phyloP scores from a whole-genome alignment of 331 rosid species.

The Rosa hybrid region DNA sequence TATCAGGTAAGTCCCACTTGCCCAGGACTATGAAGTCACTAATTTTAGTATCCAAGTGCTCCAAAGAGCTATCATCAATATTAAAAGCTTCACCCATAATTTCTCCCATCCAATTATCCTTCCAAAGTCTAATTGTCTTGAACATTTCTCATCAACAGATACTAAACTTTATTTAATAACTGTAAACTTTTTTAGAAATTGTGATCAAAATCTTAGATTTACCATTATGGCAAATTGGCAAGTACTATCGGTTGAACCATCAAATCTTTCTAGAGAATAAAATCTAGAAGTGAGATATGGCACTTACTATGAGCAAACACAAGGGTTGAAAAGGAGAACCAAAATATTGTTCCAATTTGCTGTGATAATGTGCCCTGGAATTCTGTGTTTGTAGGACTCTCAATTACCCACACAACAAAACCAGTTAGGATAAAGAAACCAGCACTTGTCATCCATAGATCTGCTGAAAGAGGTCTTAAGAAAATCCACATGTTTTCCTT shows the following conservation, averaged over 20 bases:
- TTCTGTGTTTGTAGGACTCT: conserved; percentile 15
- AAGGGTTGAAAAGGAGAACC: conserved; percentile 29
- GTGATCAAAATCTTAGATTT: neutral
- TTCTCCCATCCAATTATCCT: no score
- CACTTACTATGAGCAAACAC: conserved; percentile 25
- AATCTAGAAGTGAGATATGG: neutral
- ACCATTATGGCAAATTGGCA: neutral
- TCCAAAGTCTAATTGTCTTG: no score
- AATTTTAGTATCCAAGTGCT: no score
- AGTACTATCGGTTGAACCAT: neutral
- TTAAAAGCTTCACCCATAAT: no score
- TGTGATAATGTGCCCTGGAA: conserved; percentile 22
- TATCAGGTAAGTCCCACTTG: no score
- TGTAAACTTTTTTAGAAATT: no score
- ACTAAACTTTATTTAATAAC: no score
- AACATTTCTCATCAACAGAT: no score
- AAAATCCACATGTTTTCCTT: conserved; percentile 22
- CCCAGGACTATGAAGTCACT: no score
- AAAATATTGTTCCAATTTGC: conserved; percentile 16
- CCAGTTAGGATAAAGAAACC: conserved; percentile 28
- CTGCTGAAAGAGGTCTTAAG: conserved; percentile 23
- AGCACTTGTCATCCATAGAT: conserved; percentile 19
- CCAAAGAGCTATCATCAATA: no score
- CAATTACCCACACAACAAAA: conserved; percentile 23
- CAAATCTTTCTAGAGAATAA: neutral